Evolutionary conservation across 2,329 filamentous ascomycete genomes (phyloP).

Genomic region (Penicillium occitanis): DNA sequence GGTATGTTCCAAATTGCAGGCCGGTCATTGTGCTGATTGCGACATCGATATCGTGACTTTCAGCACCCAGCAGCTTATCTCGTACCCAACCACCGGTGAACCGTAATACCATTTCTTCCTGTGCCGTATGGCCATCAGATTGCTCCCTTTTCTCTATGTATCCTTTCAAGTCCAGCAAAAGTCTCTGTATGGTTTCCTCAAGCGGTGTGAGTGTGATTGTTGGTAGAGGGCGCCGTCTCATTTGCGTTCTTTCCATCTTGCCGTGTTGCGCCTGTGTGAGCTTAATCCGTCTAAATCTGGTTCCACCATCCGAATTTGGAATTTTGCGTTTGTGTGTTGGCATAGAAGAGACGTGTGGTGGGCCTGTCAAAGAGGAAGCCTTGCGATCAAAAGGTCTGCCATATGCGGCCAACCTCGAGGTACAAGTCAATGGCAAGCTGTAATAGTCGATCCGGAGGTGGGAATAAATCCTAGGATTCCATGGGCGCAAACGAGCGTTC

Average conservation of each 20-base stretch:
- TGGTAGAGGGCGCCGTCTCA: conserved; percentile 25
- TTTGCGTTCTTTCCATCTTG: conserved; percentile 15
- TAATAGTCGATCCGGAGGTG: background rate
- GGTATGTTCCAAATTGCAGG: conserved; percentile 45
- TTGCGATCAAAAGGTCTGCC: conserved; percentile 9
- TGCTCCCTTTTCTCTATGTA: conserved; percentile 52
- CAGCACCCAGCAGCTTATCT: conserved; percentile 49
- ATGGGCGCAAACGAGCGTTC: conserved; percentile 11
- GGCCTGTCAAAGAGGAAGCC: conserved; percentile 9
- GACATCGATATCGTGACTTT: conserved; percentile 52
- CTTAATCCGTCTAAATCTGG: conserved; percentile 37
- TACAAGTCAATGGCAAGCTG: background rate
- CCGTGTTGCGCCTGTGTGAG: conserved; percentile 19
- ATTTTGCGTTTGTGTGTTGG: conserved; percentile 25
- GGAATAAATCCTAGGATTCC: conserved; percentile 10
- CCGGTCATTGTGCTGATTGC: conserved; percentile 53
- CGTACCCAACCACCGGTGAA: conserved; percentile 54
- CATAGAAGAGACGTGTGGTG: conserved; percentile 28
- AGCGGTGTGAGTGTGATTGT: conserved; percentile 63
- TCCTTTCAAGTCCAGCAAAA: conserved; percentile 78
- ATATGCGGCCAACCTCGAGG: conserved; percentile 13
- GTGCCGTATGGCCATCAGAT: conserved; percentile 27
- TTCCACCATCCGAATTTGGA: conserved; percentile 28
- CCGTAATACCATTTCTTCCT: conserved; percentile 48
- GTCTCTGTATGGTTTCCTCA: conserved; percentile 69